phyloP scores from a whole-genome alignment of 2,329 filamentous ascomycete species.

The Colletotrichum lindemuthianum region DNA sequence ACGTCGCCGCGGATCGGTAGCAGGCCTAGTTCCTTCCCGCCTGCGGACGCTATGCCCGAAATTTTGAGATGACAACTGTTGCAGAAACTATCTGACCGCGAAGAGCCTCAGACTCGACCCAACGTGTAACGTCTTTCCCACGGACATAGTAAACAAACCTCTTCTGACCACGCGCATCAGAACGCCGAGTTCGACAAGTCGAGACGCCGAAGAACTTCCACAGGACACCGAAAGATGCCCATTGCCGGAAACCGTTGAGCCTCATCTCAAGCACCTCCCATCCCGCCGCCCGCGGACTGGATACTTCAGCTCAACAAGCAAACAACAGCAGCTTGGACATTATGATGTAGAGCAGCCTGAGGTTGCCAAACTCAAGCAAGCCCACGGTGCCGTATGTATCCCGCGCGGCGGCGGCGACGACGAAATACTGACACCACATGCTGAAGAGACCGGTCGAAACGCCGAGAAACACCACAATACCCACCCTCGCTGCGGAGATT shows the following conservation, averaged over 20 bases:
- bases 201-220: background rate
- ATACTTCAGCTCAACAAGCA: background rate
- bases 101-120: background rate
- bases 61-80: background rate
- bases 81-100: slow-evolving; percentile 9
- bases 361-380: background rate
- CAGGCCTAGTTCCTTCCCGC: background rate
- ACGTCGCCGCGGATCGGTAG: background rate
- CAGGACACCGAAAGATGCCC: background rate
- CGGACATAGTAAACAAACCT: background rate
- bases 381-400: slow-evolving; percentile 3
- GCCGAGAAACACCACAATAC: background rate
- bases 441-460: background rate
- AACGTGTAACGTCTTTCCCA: background rate
- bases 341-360: slow-evolving; percentile 1
- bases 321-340: slow-evolving; percentile 1
- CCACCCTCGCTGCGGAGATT: background rate
- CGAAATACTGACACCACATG: slow-evolving; percentile 5
- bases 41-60: slow-evolving; percentile 15
- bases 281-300: background rate
- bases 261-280: background rate
- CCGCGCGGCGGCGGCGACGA: background rate
- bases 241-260: background rate
- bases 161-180: background rate
- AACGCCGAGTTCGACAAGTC: background rate